Evolutionary conservation across 2,329 filamentous ascomycete species (phyloP), one percentile per base, ranked within the genome.

Genomic region (Calonectria naviculata): DNA sequence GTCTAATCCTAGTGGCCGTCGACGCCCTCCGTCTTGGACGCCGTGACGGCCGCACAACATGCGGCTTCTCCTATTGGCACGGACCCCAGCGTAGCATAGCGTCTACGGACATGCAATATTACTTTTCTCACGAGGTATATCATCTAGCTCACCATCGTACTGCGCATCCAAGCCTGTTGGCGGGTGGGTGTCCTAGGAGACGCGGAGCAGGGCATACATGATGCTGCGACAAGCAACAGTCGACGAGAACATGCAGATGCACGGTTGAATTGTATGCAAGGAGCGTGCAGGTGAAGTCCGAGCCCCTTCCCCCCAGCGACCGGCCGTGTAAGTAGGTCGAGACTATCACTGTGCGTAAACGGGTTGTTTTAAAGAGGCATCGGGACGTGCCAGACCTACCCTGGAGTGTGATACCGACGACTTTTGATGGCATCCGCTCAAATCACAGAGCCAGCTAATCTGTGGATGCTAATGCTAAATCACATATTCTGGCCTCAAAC

Each of bases 401-500:
- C 52, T 58, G 13, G 17, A 58, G 52, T 4, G 2, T 38, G 34
- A 38, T 28, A 6, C 26, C 7, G 24, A 9, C 10, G 6, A 17
- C 15, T n/a, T n/a, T n/a, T n/a, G n/a, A n/a, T n/a, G n/a, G n/a
- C n/a, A n/a, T n/a, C n/a, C n/a, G n/a, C n/a, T n/a, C n/a, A n/a
- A n/a, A n/a, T n/a, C n/a, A n/a, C n/a, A n/a, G n/a, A n/a, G n/a
- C n/a, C n/a, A n/a, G n/a, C n/a, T n/a, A n/a, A n/a, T n/a, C n/a
- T n/a, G n/a, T n/a, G n/a, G n/a, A n/a, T n/a, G n/a, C n/a, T n/a
- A n/a, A n/a, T n/a, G n/a, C n/a, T n/a, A n/a, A n/a, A n/a, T n/a
- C n/a, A n/a, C n/a, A n/a, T n/a, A n/a, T 36, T 38, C 52, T 56
- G 52, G 52, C 52, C 52, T 56, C 52, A 56, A 34, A 56, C n/a